Conservation (phyloP, 2,329 filamentous ascomycete species). For the Claviceps lovelessii region DNA sequence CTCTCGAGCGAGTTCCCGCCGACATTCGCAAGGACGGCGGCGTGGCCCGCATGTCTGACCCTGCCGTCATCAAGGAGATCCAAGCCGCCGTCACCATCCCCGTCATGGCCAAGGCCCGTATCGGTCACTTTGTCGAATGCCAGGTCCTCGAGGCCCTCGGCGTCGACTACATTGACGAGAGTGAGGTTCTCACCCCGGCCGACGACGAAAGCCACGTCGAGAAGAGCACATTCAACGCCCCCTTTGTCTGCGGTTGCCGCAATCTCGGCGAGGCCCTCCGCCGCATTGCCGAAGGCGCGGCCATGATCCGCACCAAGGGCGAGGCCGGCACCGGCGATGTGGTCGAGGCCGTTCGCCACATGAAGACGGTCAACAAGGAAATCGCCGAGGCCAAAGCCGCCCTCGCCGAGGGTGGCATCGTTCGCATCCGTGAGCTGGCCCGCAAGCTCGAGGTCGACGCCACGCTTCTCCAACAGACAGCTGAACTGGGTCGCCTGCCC, state of each 20-base stretch:
- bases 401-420: slow-evolving; percentile 38
- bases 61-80: slow-evolving; percentile 86
- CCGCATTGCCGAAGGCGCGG: slow-evolving; percentile 81
- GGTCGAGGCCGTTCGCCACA: slow-evolving; percentile 90
- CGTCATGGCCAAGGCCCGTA: slow-evolving; percentile 97
- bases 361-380: slow-evolving; percentile 75
- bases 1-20: slow-evolving; percentile 89
- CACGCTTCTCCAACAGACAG: slow-evolving; percentile 70
- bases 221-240: slow-evolving; percentile 67
- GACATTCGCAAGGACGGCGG: slow-evolving; percentile 88
- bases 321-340: slow-evolving; percentile 96
- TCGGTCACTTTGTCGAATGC: slow-evolving; percentile 96
- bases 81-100: slow-evolving; percentile 91
- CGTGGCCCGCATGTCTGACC: slow-evolving; percentile 94
- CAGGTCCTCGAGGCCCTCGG: slow-evolving; percentile 93
- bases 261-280: slow-evolving; percentile 88
- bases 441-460: slow-evolving; percentile 70
- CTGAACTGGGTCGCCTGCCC: slow-evolving; percentile 72
- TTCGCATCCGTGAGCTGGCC: slow-evolving; percentile 53
- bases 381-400: slow-evolving; percentile 70
- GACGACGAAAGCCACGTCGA: slow-evolving; percentile 85
- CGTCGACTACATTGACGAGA: slow-evolving; percentile 97
- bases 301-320: slow-evolving; percentile 98
- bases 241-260: slow-evolving; percentile 93
- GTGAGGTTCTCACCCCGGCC: slow-evolving; percentile 90